These are phyloP conservation scores for Fusarium subglutinans DNA, from an alignment of 2,329 filamentous ascomycete genomes.

Conservation along the genomic window DNA sequence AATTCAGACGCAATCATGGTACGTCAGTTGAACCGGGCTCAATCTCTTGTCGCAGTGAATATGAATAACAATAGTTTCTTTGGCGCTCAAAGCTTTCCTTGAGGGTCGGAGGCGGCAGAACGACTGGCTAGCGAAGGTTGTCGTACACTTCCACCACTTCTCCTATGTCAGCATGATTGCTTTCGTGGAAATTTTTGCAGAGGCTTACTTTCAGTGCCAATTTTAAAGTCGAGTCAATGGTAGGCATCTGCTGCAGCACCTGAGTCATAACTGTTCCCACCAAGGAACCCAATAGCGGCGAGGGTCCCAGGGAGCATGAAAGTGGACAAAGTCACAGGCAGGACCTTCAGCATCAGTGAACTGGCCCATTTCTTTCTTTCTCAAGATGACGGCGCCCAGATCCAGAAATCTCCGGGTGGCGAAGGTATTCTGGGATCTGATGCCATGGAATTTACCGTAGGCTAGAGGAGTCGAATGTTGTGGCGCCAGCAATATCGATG, in stretches of 20 bases:
- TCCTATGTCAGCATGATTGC: background rate
- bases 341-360: background rate
- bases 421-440: background rate
- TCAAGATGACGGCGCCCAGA: rapidly evolving
- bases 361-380: background rate
- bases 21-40: rapidly evolving
- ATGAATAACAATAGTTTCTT: background rate
- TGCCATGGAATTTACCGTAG: background rate
- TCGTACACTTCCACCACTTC: background rate
- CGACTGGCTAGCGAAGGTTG: background rate
- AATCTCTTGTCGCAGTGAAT: rapidly evolving
- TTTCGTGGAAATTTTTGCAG: rapidly evolving
- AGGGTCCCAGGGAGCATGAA: background rate
- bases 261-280: background rate
- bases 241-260: background rate
- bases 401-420: background rate
- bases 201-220: background rate
- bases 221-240: background rate
- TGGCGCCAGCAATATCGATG: conserved; percentile 12
- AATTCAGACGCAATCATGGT: background rate
- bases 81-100: background rate
- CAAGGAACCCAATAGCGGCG: background rate
- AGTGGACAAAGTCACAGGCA: background rate
- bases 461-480: background rate
- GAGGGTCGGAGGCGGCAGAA: background rate